Percentiles rank a stretch among this genome's conserved stretches.
Conservation (phyloP, 2,329 filamentous ascomycete species). For the Cytospora paraplurivora region DNA sequence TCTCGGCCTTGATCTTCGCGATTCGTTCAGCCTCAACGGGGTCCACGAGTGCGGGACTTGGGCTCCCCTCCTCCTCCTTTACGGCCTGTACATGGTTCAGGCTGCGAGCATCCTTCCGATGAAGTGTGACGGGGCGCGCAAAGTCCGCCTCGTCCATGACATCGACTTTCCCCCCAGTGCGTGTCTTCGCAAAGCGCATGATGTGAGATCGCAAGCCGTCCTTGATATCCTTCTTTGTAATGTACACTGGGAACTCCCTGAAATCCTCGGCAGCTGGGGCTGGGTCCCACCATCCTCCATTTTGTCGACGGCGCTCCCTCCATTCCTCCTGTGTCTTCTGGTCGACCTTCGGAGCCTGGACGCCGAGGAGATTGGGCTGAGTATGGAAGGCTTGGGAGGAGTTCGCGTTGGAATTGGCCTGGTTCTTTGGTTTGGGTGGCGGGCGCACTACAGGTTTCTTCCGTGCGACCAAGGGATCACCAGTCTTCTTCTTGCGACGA, state of each 20-base stretch:
- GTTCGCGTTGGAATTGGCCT: constrained; percentile 34
- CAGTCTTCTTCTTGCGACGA: constrained; percentile 48
- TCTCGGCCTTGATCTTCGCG: constrained; percentile 74
- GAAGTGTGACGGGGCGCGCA: constrained; percentile 81
- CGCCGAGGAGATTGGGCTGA: constrained; percentile 30
- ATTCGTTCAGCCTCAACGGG: constrained; percentile 63
- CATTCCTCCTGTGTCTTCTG: constrained; percentile 38
- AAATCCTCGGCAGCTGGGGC: constrained; percentile 51
- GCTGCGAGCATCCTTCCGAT: constrained; percentile 82
- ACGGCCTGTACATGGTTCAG: constrained; percentile 64
- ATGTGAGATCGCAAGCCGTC: constrained; percentile 84
- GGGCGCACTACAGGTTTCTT: constrained; percentile 49
- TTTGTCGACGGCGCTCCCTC: constrained; percentile 47
- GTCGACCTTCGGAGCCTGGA: constrained; percentile 33
- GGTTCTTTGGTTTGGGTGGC: constrained; percentile 37
- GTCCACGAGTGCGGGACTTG: constrained; percentile 48
- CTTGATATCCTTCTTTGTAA: constrained; percentile 78
- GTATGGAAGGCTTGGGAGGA: constrained; percentile 27
- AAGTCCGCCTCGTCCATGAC: constrained; percentile 74
- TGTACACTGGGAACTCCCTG: constrained; percentile 67
- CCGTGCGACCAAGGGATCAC: constrained; percentile 66
- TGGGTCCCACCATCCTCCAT: constrained; percentile 61
- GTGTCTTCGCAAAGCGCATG: constrained; percentile 72
- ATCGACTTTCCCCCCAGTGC: constrained; percentile 62
- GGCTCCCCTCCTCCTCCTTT: constrained; percentile 61